Evolutionary conservation across 495 filamentous ascomycete species (phyloP), one percentile per base, ranked within the genome.

Genomic region (Xylaria palmicola): DNA sequence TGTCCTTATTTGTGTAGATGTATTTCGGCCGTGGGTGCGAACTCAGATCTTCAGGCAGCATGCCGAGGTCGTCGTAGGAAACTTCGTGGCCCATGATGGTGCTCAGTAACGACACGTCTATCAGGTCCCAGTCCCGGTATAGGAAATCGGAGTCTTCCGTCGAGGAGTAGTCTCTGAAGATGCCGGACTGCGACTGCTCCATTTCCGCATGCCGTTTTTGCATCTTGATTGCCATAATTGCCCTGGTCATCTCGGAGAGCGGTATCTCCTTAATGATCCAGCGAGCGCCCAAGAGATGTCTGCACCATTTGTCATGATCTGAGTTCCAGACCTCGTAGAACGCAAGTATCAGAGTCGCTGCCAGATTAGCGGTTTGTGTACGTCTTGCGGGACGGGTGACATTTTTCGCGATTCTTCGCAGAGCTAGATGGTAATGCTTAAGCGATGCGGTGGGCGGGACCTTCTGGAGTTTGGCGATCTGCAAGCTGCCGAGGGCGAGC

Each of bases 241-340:
- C 66, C 52, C 85, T 85, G 3, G 89, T 88, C 72, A 92, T 86
- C 3, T 83, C 79, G 3, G 82, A 79, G 56, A 88, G 92, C 59
- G 95, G 89, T 44, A 94, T 87, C 64, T 97, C 93, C 58, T 84
- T 85, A 32, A 98, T 75, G 20, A 98, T 80, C 56, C 93, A 87
- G 45, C 88, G 86, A 12, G 93, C 88, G 9, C 94, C 94, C 37
- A 88, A 84, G 61, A 98, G 79, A 69, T 98, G 94, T 56, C 86
- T 93, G 65, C 90, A 92, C 94, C 94, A 98, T 73, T 96, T 96
- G 51, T 89, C 84, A 67, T 97, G 94, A 65, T 98, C 94, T 15
- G 92, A 94, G 44, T 89, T 88, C 84, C 93, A 92, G 20, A 96
- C 90, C 71, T 98, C 94, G 68, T 96, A 98, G 67, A 90, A 98